A percentile compares a stretch with the other conserved stretches of the same genome.
Evolutionary conservation across 2,329 filamentous ascomycete species (phyloP).

Genomic region (Xylaria sp.): DNA sequence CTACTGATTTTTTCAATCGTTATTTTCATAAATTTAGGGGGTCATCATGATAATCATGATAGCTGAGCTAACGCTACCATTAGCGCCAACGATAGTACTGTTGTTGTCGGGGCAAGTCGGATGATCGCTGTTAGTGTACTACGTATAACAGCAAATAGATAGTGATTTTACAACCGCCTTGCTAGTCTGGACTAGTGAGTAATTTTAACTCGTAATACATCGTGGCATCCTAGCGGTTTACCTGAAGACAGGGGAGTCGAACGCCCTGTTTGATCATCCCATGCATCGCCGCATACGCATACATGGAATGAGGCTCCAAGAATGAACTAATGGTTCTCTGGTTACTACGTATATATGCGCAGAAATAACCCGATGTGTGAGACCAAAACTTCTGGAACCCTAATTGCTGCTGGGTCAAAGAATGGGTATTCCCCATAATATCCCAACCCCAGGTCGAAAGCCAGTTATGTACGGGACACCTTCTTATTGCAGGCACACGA

Average conservation of each 20-base stretch:
- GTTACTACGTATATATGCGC: background rate
- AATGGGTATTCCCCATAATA: background rate
- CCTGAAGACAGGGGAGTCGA: background rate
- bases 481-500: background rate
- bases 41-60: background rate
- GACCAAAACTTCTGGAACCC: background rate
- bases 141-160: too few relatives aligned
- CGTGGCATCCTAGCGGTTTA: conserved; percentile 1
- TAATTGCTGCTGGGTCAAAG: background rate
- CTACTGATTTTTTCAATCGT: background rate
- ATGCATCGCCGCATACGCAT: background rate
- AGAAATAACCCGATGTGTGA: background rate
- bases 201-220: background rate
- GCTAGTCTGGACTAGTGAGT: background rate
- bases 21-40: background rate
- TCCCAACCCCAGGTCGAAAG: background rate
- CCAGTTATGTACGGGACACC: background rate
- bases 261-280: background rate
- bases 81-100: background rate
- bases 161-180: background rate
- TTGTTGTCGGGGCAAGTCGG: conserved; percentile 4
- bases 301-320: conserved; percentile 8
- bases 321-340: background rate
- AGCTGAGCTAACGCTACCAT: background rate
- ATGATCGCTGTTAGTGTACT: background rate